Evolutionary conservation across 2,329 filamentous ascomycete genomes (phyloP), one percentile per base, ranked within the genome.

Genomic region (Acarospora socialis): DNA sequence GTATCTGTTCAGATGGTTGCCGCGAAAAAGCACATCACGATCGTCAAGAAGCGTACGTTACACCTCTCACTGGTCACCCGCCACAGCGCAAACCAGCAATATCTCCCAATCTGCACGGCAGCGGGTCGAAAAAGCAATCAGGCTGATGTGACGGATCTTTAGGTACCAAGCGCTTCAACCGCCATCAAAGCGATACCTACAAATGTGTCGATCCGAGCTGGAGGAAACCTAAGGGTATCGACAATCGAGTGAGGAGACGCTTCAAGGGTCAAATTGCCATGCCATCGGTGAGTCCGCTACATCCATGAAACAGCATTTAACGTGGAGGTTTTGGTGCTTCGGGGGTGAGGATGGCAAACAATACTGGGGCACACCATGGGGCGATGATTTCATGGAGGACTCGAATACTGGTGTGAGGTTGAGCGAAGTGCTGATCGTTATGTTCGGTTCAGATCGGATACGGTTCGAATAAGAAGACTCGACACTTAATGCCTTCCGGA

Each of bases 181-280:
- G 90, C 63, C 90, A 98, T 71, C 90, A 98, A 77, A 81, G 74
- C 65, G 90, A 95, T 68, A 78, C 78, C 61, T 98, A 92, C 73
- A 93, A 77, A 70, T 78, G 90, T 61, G 77, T 95, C 51, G 77
- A 72, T 59, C 61, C 80, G 50, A 78, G 74, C 73, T 98, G 90
- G 90, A 81, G 90, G 69, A 98, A 95, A 76, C 90, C 90, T 52
- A 98, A 98, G 82, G 90, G 90, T 83, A 98, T 98, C 66, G 90
- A 98, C 70, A 92, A 86, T 73, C 72, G 81, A 57, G 87, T 98
- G 61, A 81, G 90, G 62, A 77, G 90, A 73, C 82, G 90, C 51
- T 98, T 98, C 75, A 84, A 82, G 68, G 83, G 90, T 58, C 82
- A 81, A 68, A 79, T 80, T 65, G 75, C 77, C 57, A 95, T 98